Base-by-base conservation (phyloP, 106 monocot species). In the Hemerocallis citrina region DNA sequence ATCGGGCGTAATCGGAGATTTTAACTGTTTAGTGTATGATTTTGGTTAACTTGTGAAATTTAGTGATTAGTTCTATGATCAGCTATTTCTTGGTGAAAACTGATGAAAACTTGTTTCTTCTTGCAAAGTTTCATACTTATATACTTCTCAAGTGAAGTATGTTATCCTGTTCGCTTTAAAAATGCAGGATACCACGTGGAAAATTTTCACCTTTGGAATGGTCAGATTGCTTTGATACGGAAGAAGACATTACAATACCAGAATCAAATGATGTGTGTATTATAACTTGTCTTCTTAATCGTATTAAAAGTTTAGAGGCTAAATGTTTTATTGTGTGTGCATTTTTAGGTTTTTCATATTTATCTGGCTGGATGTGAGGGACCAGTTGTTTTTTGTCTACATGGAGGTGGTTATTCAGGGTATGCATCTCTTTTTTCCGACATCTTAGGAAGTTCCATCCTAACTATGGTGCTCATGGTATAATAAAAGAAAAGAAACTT, bases 331-430 rank as follows among this genome's bases (percentile, higher is more conserved):
- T 61, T 47, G 17, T 28, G 10, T 20, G 7, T 27, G 34, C 16
- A 7, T 40, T 35, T 43, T 34, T 57, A 95, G 95, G 86, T 90
- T 20, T 95, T 95, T 73, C 89, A 95, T 74, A 71, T 95, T 76
- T 95, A 90, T 59, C 68, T 37, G 57, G 80, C 95, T 74, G 90
- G 86, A 78, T 84, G 81, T 49, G 78, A 90, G 61, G 95, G 95
- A 7, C 95, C 95, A 30, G 89, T 90, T 70, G 95, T 95, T 60
- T 90, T 95, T 55, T 95, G 95, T 50, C 66, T 95, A 35, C 95
- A 95, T 70, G 95, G 95, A 71, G 95, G 95, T 61, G 95, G 95
- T 72, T 90, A 86, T 68, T 81, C 83, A 63, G 95, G 95, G 89
- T 95, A 64, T 44, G 55, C 16, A 20, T 52, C 30, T 55, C 32